phyloP scores from a whole-genome alignment of 1,139 yeast genomes.

The Pichia sp. region DNA sequence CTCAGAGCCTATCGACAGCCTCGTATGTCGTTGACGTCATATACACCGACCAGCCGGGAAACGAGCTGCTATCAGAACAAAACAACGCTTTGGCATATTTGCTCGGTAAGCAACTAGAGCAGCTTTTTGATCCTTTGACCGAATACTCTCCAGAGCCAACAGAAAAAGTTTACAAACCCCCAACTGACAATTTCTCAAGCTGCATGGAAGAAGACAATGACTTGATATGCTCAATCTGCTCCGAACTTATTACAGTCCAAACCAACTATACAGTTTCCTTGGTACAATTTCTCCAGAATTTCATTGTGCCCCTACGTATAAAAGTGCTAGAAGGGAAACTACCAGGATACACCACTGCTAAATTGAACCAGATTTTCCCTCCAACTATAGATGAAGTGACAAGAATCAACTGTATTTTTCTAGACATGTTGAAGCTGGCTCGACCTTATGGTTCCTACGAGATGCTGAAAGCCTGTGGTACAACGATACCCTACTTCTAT shows the following conservation, averaged over 20 bases:
- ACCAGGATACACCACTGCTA: constrained; percentile 47
- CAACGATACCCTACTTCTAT: constrained; percentile 81
- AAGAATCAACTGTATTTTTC: constrained; percentile 76
- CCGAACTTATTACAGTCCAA: constrained; percentile 67
- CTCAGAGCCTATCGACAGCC: constrained; percentile 41
- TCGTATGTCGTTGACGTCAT: constrained; percentile 69
- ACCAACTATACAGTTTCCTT: constrained; percentile 67
- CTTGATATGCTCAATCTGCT: constrained; percentile 44
- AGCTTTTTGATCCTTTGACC: constrained; percentile 78
- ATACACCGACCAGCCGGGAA: constrained; percentile 48
- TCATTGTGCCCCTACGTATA: constrained; percentile 73
- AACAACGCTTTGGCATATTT: constrained; percentile 72
- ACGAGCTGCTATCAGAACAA: constrained; percentile 42
- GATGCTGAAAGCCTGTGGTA: constrained; percentile 70
- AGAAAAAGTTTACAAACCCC: constrained; percentile 59
- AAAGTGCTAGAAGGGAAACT: constrained; percentile 55
- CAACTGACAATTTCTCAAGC: constrained; percentile 26
- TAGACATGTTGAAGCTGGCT: constrained; percentile 69
- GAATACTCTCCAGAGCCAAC: constrained; percentile 91
- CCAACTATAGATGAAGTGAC: constrained; percentile 94
- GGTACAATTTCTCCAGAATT: constrained; percentile 70
- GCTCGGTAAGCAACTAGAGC: constrained; percentile 82
- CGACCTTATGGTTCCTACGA: constrained; percentile 66
- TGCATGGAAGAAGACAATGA: constrained; percentile 32
- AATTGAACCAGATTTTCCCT: constrained; percentile 76